phyloP scores from a whole-genome alignment of 2,329 filamentous ascomycete species.

The Acrodontium crateriforme region DNA sequence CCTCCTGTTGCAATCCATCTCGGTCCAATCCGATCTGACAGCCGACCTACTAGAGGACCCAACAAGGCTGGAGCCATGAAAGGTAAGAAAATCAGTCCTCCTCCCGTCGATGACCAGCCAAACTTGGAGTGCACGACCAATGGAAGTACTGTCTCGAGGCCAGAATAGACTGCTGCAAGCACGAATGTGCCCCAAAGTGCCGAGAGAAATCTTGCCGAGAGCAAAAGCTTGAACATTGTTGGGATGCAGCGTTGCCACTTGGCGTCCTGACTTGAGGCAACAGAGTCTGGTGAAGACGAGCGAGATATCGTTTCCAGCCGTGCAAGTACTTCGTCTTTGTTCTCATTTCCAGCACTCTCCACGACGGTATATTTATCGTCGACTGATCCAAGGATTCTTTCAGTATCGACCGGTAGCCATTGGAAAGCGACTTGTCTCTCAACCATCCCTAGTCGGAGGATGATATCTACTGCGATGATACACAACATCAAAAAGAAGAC shows the following conservation, averaged over 20 bases:
- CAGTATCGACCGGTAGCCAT: too few species aligned
- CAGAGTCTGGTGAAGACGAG: too few species aligned
- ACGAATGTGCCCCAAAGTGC: slow-evolving; percentile 11
- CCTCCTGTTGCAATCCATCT: slow-evolving; percentile 10
- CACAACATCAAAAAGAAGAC: slow-evolving; percentile 9
- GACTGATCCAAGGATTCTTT: too few species aligned
- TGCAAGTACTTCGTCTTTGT: too few species aligned
- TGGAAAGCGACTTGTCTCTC: slow-evolving; percentile 4
- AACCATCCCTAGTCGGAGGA: slow-evolving; percentile 10
- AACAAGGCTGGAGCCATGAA: slow-evolving; percentile 10
- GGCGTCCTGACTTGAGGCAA: too few species aligned
- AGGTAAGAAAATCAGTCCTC: slow-evolving; percentile 14
- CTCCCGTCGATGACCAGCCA: slow-evolving; percentile 8
- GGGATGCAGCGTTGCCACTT: slow-evolving; percentile 7
- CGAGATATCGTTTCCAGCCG: too few species aligned
- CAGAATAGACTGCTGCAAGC: slow-evolving; percentile 8
- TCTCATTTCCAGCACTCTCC: too few species aligned
- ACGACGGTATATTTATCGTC: too few species aligned
- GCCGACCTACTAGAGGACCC: slow-evolving; percentile 10
- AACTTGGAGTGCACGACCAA: slow-evolving; percentile 9
- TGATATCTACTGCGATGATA: slow-evolving; percentile 9
- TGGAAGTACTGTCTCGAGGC: slow-evolving; percentile 11
- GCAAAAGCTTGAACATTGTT: slow-evolving; percentile 8
- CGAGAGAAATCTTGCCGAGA: slow-evolving; percentile 9
- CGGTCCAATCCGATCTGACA: slow-evolving; percentile 9